phyloP scores from a whole-genome alignment of 495 filamentous ascomycete genomes.

The Tuber aestivum region DNA sequence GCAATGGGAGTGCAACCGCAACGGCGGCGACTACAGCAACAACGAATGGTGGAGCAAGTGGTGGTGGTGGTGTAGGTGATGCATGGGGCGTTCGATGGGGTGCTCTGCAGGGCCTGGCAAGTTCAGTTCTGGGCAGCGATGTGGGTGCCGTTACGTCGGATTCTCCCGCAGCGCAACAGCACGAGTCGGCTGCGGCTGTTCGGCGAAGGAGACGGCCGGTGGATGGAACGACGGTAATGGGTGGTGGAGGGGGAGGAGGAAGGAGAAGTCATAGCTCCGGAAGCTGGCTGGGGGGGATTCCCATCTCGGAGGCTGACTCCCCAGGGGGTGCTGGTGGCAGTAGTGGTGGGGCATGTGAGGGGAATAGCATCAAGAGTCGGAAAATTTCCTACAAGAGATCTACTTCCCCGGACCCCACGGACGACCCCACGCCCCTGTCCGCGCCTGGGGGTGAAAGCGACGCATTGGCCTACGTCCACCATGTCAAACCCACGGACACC shows the following conservation, averaged over 20 bases:
- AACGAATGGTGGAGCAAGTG: slow-evolving; percentile 7
- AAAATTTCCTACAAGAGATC: slow-evolving; percentile 21
- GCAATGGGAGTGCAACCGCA: slow-evolving; percentile 2
- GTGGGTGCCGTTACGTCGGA: slow-evolving; percentile 8
- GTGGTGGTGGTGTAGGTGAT: slow-evolving; percentile 5
- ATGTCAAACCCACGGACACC: slow-evolving; percentile 73
- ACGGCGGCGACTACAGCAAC: background rate
- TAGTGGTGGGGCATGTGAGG: background rate
- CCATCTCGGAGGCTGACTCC: slow-evolving; percentile 49
- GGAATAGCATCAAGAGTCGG: background rate
- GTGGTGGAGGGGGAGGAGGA: slow-evolving; percentile 22
- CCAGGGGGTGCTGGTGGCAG: slow-evolving; percentile 25
- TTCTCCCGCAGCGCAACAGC: slow-evolving; percentile 13
- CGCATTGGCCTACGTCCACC: slow-evolving; percentile 81
- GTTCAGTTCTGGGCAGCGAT: slow-evolving; percentile 40
- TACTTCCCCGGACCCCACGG: slow-evolving; percentile 44
- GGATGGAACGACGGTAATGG: slow-evolving; percentile 15
- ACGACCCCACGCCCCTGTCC: slow-evolving; percentile 49
- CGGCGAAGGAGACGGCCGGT: slow-evolving; percentile 10
- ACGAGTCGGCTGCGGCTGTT: slow-evolving; percentile 3
- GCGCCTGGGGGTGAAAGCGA: slow-evolving; percentile 57
- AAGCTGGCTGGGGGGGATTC: slow-evolving; percentile 48
- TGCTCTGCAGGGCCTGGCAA: slow-evolving; percentile 42
- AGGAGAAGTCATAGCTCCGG: slow-evolving; percentile 45
- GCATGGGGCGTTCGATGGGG: slow-evolving; percentile 37